phyloP scores from a whole-genome alignment of 495 filamentous ascomycete genomes.

The Ramalina peruviana region DNA sequence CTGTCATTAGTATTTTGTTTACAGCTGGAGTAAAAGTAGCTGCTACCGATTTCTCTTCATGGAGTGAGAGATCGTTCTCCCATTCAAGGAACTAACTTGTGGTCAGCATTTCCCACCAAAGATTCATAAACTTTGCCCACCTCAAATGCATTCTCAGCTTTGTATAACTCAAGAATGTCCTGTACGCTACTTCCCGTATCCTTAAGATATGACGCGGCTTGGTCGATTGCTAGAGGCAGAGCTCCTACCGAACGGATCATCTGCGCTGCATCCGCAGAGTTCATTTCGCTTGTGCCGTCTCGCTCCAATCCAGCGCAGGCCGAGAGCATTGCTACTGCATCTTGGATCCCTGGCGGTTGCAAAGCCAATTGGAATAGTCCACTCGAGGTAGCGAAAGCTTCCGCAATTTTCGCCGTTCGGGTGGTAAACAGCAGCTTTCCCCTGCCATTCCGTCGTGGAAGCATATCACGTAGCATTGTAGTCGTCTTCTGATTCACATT shows the following conservation, averaged over 20 bases:
- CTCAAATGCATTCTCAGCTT: neutral
- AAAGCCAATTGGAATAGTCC: neutral
- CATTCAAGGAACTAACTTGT: slow-evolving; percentile 2
- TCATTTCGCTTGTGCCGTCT: neutral
- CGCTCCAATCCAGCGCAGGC: neutral
- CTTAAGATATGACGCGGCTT: slow-evolving; percentile 8
- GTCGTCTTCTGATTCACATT: slow-evolving; percentile 5
- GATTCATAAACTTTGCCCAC: too few relatives aligned
- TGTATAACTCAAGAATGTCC: neutral
- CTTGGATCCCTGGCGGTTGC: neutral
- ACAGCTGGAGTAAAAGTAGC: slow-evolving; percentile 1
- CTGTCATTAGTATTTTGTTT: neutral
- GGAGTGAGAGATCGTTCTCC: slow-evolving; percentile 6
- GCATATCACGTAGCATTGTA: slow-evolving; percentile 4
- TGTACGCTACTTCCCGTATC: neutral
- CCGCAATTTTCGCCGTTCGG: slow-evolving; percentile 2
- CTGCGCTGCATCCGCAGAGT: slow-evolving; percentile 1
- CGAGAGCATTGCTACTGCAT: slow-evolving; percentile 5
- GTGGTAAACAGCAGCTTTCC: slow-evolving; percentile 4
- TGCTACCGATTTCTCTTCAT: slow-evolving; percentile 10
- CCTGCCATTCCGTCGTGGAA: neutral
- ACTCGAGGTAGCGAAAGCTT: neutral
- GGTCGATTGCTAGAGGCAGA: slow-evolving; percentile 7
- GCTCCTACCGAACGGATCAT: slow-evolving; percentile 3
- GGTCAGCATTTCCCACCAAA: neutral